These are phyloP conservation scores for Phytophthora ramorum DNA, from an alignment of 352 stramenopile species.

Conservation along the genomic window DNA sequence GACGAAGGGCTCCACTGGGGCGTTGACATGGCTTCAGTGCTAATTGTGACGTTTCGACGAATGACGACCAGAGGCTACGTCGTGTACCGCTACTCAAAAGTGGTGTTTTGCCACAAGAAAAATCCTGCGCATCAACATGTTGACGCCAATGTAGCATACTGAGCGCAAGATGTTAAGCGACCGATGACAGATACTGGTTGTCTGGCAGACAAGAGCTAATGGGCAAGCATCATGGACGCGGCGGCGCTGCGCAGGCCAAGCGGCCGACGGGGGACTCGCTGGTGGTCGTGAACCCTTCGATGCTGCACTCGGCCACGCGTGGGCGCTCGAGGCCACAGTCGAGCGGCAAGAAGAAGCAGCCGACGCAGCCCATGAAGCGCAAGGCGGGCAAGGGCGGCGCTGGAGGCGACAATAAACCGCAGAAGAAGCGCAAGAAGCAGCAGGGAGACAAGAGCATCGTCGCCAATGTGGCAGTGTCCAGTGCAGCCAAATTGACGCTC, in stretches of 20 bases:
- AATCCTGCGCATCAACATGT: constrained; percentile 29
- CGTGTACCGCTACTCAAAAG: neutral
- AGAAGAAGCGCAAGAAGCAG: constrained; percentile 18
- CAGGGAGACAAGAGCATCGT: constrained; percentile 12
- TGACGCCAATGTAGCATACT: constrained; percentile 14
- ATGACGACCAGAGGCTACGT: constrained; percentile 29
- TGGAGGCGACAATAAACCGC: neutral
- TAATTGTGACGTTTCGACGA: constrained; percentile 19
- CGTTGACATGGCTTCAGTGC: constrained; percentile 14
- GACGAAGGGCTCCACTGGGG: constrained; percentile 67
- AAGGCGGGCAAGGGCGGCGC: constrained; percentile 5
- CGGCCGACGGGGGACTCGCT: constrained; percentile 30
- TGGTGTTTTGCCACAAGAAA: constrained; percentile 27
- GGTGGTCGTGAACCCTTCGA: constrained; percentile 61
- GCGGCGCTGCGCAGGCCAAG: constrained; percentile 9
- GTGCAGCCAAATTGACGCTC: constrained; percentile 25
- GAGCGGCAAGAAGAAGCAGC: constrained; percentile 22
- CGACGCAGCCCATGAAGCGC: constrained; percentile 21
- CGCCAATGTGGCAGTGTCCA: constrained; percentile 27
- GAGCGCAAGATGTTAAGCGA: constrained; percentile 4
- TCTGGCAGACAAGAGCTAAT: constrained; percentile 20
- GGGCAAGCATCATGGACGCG: constrained; percentile 28
- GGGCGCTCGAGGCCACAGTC: neutral
- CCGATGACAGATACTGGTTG: constrained; percentile 6
- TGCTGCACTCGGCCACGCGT: constrained; percentile 26